Evolutionary conservation across 495 filamentous ascomycete genomes (phyloP).

Genomic region (Friedmanniomyces simplex): DNA sequence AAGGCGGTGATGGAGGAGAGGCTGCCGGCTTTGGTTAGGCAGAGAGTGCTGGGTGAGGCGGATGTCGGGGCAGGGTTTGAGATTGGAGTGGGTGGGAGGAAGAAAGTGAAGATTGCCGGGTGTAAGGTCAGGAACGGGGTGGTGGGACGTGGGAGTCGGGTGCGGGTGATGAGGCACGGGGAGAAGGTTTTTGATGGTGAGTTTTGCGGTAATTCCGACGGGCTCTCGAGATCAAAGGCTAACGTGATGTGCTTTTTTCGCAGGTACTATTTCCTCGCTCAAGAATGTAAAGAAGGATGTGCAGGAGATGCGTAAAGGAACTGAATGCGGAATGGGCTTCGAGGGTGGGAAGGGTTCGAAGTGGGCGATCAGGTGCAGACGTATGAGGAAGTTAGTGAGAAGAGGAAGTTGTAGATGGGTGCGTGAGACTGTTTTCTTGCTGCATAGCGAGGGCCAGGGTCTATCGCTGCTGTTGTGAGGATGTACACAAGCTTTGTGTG

Average conservation of each 20-base stretch:
- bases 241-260: neutral
- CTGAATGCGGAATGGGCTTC: conserved; percentile 86
- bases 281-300: conserved; percentile 91
- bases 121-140: conserved; percentile 78
- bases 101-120: conserved; percentile 66
- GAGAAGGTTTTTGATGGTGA: conserved; percentile 71
- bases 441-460: neutral
- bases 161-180: conserved; percentile 61
- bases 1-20: conserved; percentile 54
- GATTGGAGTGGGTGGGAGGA: conserved; percentile 63
- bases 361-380: conserved; percentile 78
- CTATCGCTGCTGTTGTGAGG: too few relatives aligned
- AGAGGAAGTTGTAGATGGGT: conserved; percentile 48
- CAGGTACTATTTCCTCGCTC: conserved; percentile 66
- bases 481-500: too few relatives aligned
- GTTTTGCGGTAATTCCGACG: conserved; percentile 26
- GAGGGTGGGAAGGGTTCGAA: conserved; percentile 65
- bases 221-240: neutral
- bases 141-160: conserved; percentile 49
- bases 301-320: conserved; percentile 75
- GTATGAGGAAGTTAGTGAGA: conserved; percentile 68
- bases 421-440: neutral
- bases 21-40: conserved; percentile 52
- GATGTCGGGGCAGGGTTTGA: conserved; percentile 75
- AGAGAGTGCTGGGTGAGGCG: conserved; percentile 73